A percentile compares a stretch with the other conserved stretches of the same genome.
Evolutionary conservation across 164 flowering plant genomes (phyloP).

Genomic region (Liriodendron chinense): DNA sequence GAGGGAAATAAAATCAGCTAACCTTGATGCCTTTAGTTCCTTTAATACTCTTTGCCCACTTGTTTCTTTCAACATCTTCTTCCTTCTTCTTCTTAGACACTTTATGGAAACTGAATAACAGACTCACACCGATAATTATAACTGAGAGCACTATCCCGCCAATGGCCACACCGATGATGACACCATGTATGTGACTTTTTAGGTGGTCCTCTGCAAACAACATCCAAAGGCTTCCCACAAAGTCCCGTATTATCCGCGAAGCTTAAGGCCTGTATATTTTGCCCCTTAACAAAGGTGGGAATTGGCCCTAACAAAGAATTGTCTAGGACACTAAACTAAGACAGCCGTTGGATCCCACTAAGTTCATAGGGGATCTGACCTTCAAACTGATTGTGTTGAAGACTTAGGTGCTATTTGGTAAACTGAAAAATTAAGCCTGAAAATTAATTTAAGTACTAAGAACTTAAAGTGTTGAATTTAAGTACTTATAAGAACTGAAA

Average conservation of each 20-base stretch:
- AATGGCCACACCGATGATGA: too few relatives aligned
- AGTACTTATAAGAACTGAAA: too few relatives aligned
- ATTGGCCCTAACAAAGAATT: conserved; percentile 55
- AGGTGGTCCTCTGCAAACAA: too few relatives aligned
- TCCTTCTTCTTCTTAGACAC: conserved; percentile 38
- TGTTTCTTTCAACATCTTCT: conserved; percentile 72
- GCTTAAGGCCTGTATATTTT: conserved; percentile 9
- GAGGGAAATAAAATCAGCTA: neutral
- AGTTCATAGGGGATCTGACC: conserved; percentile 60
- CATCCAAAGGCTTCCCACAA: too few relatives aligned
- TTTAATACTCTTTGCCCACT: conserved; percentile 70
- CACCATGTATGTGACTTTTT: too few relatives aligned
- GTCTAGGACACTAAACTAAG: conserved; percentile 46
- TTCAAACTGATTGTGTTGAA: conserved; percentile 46
- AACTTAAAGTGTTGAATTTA: too few relatives aligned
- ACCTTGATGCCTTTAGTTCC: conserved; percentile 67
- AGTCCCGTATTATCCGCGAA: conserved; percentile 54
- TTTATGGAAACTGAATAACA: conserved; percentile 35
- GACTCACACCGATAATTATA: conserved; percentile 26
- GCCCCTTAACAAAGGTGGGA: conserved; percentile 30
- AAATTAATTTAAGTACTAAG: too few relatives aligned
- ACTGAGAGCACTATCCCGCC: conserved; percentile 43
- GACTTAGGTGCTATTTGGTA: too few relatives aligned
- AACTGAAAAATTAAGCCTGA: too few relatives aligned
- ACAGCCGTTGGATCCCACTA: conserved; percentile 43